phyloP scores from a whole-genome alignment of 2,329 filamentous ascomycete species.

The Aspergillaceae sp. region DNA sequence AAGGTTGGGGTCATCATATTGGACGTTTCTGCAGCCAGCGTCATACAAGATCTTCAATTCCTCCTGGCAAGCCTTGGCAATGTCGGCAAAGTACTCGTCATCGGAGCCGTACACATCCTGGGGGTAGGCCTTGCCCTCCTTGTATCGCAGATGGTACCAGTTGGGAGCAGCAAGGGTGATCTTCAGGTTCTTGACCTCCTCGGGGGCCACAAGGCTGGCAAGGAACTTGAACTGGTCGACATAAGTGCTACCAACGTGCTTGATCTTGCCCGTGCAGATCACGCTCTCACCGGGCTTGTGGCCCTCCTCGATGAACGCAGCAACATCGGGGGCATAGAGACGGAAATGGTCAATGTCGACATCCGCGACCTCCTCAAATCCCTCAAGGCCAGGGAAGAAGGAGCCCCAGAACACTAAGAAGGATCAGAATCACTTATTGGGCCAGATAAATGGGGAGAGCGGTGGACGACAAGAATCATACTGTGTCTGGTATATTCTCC shows the following conservation, averaged over 20 bases:
- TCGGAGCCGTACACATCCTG: conserved; percentile 49
- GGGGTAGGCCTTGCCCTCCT: conserved; percentile 48
- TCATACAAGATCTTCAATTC: conserved; percentile 55
- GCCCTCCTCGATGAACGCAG: conserved; percentile 52
- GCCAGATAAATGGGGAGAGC: neutral
- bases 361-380: conserved; percentile 46
- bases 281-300: conserved; percentile 50
- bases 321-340: conserved; percentile 53
- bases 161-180: conserved; percentile 59
- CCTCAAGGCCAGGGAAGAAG: conserved; percentile 48
- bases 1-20: conserved; percentile 60
- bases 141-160: conserved; percentile 61
- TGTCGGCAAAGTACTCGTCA: conserved; percentile 56
- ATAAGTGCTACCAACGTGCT: conserved; percentile 49
- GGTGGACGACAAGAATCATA: conserved; percentile 11
- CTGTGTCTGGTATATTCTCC: conserved; percentile 55
- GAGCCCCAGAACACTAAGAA: conserved; percentile 47
- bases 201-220: conserved; percentile 50
- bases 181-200: conserved; percentile 58
- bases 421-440: neutral
- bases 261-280: conserved; percentile 51
- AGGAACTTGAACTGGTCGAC: conserved; percentile 52
- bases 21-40: conserved; percentile 56
- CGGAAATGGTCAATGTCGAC: conserved; percentile 46
- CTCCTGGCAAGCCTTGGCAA: conserved; percentile 57